Conservation (phyloP, 495 filamentous ascomycete species). For the Penicillium maclennaniae region DNA sequence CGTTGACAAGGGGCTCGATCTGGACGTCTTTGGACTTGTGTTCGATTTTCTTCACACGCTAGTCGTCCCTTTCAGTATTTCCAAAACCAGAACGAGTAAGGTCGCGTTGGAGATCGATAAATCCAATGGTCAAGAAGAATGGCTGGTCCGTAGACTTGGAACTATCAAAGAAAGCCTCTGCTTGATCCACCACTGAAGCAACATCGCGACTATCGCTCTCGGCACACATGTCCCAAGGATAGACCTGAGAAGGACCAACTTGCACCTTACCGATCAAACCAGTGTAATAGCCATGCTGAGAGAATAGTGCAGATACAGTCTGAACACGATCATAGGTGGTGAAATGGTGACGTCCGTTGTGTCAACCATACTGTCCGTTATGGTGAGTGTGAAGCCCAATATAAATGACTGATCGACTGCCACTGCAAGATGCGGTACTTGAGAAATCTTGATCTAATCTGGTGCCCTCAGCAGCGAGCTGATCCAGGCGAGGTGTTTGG, state of each 20-base stretch:
- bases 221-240: conserved; percentile 38
- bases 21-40: conserved; percentile 28
- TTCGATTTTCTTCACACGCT: conserved; percentile 9
- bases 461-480: conserved; percentile 29
- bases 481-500: conserved; percentile 37
- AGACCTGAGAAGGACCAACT: conserved; percentile 37
- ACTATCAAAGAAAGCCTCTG: conserved; percentile 31
- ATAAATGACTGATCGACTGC: conserved; percentile 41
- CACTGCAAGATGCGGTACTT: conserved; percentile 45
- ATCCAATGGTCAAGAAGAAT: conserved; percentile 43
- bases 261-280: conserved; percentile 46
- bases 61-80: conserved; percentile 25
- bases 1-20: conserved; percentile 32
- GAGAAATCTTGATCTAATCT: conserved; percentile 39
- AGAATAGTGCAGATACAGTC: conserved; percentile 35
- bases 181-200: conserved; percentile 30
- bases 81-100: conserved; percentile 39
- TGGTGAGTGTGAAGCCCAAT: conserved; percentile 46
- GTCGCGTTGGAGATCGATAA: conserved; percentile 44
- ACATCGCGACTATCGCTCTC: conserved; percentile 36
- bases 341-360: conserved; percentile 34
- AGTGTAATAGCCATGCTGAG: conserved; percentile 33
- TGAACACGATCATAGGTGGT: conserved; percentile 40
- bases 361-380: conserved; percentile 45
- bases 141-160: conserved; percentile 22